Conservation (phyloP, 495 filamentous ascomycete genomes). For the Neurospora sp. region DNA sequence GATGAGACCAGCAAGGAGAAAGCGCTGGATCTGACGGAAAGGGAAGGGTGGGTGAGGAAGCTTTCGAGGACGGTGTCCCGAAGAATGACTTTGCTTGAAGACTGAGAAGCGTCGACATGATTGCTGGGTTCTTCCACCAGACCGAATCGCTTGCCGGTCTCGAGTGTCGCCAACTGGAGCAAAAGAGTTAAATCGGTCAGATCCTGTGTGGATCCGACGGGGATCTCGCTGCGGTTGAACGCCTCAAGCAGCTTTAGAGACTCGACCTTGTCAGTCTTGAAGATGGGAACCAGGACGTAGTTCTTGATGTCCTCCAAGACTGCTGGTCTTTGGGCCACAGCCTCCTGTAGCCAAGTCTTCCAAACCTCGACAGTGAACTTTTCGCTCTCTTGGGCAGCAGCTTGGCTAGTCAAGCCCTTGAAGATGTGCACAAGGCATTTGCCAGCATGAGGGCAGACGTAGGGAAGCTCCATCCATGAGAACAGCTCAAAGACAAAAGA, state of each 20-base stretch:
- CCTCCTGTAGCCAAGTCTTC: slow-evolving; percentile 38
- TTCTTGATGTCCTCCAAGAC: slow-evolving; percentile 55
- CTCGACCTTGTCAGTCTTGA: slow-evolving; percentile 45
- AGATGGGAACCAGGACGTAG: slow-evolving; percentile 64
- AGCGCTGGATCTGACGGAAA: slow-evolving; percentile 59
- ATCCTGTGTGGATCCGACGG: slow-evolving; percentile 31
- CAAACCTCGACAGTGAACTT: slow-evolving; percentile 34
- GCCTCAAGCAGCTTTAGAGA: slow-evolving; percentile 48
- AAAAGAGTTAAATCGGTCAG: slow-evolving; percentile 44
- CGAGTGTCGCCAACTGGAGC: slow-evolving; percentile 57
- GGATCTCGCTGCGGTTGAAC: slow-evolving; percentile 24
- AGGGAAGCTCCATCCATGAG: slow-evolving; percentile 50
- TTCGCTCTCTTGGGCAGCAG: slow-evolving; percentile 2
- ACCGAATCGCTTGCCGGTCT: slow-evolving; percentile 69
- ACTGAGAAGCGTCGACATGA: not conserved
- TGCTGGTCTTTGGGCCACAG: slow-evolving; percentile 38
- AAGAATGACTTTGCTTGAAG: slow-evolving; percentile 24
- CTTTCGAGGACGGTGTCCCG: slow-evolving; percentile 32
- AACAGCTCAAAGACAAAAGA: slow-evolving; percentile 40
- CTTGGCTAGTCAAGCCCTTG: slow-evolving; percentile 19
- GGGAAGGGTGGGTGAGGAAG: slow-evolving; percentile 52
- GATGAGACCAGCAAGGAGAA: slow-evolving; percentile 66
- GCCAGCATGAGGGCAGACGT: slow-evolving; percentile 55
- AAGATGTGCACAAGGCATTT: slow-evolving; percentile 53
- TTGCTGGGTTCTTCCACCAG: slow-evolving; percentile 65